phyloP scores from a whole-genome alignment of 768 basidiomycete species.

The Russula earlei region DNA sequence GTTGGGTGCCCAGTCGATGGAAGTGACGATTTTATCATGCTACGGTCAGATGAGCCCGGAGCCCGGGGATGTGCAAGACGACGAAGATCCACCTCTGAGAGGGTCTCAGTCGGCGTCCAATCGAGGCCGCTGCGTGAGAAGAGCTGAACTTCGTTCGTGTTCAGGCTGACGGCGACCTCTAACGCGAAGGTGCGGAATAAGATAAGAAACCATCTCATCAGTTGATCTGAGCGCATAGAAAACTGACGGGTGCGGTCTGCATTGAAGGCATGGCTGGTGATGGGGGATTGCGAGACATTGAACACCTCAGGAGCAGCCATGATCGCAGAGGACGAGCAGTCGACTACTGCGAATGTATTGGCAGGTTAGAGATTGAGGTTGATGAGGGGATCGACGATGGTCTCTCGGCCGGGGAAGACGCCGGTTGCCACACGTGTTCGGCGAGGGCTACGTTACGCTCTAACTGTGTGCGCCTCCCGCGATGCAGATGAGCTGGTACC shows the following conservation, averaged over 20 bases:
- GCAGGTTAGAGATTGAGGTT: no score
- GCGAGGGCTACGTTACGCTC: background rate
- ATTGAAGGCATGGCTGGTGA: constrained; percentile 88
- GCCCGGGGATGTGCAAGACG: background rate
- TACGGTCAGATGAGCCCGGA: constrained; percentile 24
- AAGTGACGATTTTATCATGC: constrained; percentile 98
- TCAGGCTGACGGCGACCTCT: constrained; percentile 91
- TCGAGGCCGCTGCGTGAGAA: constrained; percentile 54
- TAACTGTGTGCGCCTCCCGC: background rate
- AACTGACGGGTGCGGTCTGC: constrained; percentile 79
- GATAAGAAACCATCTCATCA: constrained; percentile 9
- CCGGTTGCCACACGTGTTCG: background rate
- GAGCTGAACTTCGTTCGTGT: constrained; percentile 82
- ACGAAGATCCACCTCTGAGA: constrained; percentile 61
- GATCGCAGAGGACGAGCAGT: constrained; percentile 72
- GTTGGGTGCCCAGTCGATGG: constrained; percentile 96
- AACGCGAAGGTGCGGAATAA: background rate
- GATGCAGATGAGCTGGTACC: background rate
- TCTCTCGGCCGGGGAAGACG: background rate
- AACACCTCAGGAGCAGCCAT: constrained; percentile 74
- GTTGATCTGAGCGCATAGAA: background rate
- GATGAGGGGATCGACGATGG: background rate
- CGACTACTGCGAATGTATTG: constrained; percentile 50
- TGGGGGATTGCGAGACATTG: constrained; percentile 69
- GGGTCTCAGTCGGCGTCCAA: constrained; percentile 64